These are phyloP conservation scores for Penicillium sp. DNA, from an alignment of 2,329 filamentous ascomycete genomes.

Conservation along the genomic window DNA sequence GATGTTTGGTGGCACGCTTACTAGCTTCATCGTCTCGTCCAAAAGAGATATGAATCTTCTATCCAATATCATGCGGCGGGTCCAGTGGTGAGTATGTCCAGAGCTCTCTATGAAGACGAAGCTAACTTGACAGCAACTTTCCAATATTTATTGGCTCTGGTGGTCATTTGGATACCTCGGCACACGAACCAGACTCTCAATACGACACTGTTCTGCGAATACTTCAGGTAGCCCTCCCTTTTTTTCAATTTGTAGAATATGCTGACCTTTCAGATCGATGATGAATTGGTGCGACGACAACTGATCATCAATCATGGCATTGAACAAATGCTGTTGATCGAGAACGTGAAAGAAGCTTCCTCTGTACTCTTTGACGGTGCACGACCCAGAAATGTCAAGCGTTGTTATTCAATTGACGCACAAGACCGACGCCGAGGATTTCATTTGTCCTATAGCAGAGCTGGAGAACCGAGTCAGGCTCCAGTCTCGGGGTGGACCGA, in stretches of 20 bases:
- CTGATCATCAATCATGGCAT: constrained; percentile 79
- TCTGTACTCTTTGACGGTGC: constrained; percentile 64
- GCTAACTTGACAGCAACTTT: constrained; percentile 42
- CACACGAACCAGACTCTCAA: constrained; percentile 69
- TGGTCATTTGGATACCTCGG: constrained; percentile 55
- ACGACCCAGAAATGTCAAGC: constrained; percentile 67
- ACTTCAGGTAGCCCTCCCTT: constrained; percentile 53
- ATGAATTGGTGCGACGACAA: constrained; percentile 73
- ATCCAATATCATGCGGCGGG: constrained; percentile 60
- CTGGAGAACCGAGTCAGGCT: constrained; percentile 51
- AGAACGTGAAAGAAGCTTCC: constrained; percentile 64
- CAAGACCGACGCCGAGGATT: constrained; percentile 63
- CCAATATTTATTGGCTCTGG: constrained; percentile 65
- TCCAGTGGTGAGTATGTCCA: constrained; percentile 48
- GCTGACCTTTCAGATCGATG: constrained; percentile 62
- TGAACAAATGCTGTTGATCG: constrained; percentile 79
- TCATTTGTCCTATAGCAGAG: constrained; percentile 54
- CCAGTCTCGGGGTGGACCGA: constrained; percentile 56
- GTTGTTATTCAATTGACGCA: constrained; percentile 64
- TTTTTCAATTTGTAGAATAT: not conserved
- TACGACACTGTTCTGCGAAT: constrained; percentile 78
- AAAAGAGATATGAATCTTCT: constrained; percentile 73
- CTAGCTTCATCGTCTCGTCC: constrained; percentile 76
- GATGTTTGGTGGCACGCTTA: constrained; percentile 66
- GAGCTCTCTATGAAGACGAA: not conserved